Base-by-base conservation (phyloP, 257 asterid species). In the Solanum sitiens region DNA sequence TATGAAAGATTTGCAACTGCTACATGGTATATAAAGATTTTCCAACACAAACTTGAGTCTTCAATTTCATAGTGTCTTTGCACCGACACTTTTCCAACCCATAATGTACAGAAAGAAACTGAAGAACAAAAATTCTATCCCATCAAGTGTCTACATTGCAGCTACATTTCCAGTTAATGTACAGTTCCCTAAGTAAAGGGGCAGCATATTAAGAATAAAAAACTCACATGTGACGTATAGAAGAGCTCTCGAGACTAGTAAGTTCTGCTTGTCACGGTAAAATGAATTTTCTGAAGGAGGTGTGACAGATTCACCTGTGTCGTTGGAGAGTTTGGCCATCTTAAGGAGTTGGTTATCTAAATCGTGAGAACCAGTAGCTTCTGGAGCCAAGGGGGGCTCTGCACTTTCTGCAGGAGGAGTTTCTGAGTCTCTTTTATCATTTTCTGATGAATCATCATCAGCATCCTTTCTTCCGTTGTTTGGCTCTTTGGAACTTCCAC, bases 401-500 rank as follows among this genome's bases (percentile, higher is more conserved):
- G 92, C 68, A 88, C 90, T 92, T 89, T 89, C 94, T 88, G 87
- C 83, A 12, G 90, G 76, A 56, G 96, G 89, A 37, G 89, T 87
- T 84, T 87, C 87, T 2, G 89, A 21, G 72, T 91, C 92, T 14
- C 85, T 86, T 89, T 74, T 90, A 71, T 93, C 94, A 25, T 89
- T 95, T 73, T 91, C 86, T 72, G 93, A 89, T 30, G 88, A 87
- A 87, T 94, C 93, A 87, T 94, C 93, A 30, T 92, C 93, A 9
- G 88, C 39, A 47, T 86, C 91, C 68, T 88, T 88, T 73, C 40
- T 92, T 67, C 87, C 89, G 32, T 91, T 91, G 23, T 92, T 93
- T 89, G 92, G 97, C 88, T 91, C 92, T 40, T 91, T 90, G 11
- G 99, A 94, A 91, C 98, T 95, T 90, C 91, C 98, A 86, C 94